Conservation (phyloP, 2,329 filamentous ascomycete species). For the Aphanocladium album region DNA sequence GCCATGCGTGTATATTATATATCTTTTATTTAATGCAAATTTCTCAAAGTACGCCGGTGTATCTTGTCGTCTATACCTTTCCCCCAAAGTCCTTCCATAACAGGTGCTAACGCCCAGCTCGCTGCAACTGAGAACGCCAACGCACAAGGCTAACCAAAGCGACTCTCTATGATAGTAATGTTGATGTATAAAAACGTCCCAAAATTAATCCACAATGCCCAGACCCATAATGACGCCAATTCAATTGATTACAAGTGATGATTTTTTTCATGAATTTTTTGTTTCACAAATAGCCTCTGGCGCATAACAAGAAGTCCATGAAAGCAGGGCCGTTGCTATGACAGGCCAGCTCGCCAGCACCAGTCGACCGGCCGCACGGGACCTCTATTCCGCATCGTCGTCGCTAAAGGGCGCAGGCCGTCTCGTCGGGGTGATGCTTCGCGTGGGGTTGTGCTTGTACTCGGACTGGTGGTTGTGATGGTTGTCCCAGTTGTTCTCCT, state of each 20-base stretch:
- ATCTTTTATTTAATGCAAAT: slow-evolving; percentile 1
- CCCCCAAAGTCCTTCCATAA: background rate
- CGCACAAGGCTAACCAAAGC: background rate
- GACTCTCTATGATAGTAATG: background rate
- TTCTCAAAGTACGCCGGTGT: slow-evolving; percentile 1
- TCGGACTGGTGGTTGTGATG: slow-evolving; percentile 13
- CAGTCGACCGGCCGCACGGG: background rate
- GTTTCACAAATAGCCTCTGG: background rate
- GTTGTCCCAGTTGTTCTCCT: slow-evolving; percentile 25
- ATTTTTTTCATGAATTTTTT: background rate
- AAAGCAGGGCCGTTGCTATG: background rate
- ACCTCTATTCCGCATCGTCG: slow-evolving; percentile 24
- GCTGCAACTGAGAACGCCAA: background rate
- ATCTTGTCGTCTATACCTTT: background rate
- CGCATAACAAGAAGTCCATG: background rate
- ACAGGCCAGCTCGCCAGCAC: slow-evolving; percentile 8
- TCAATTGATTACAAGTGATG: slow-evolving; percentile 2
- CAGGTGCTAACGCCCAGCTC: slow-evolving; percentile 13
- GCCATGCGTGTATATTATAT: background rate
- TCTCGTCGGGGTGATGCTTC: slow-evolving; percentile 35
- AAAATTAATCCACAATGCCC: background rate
- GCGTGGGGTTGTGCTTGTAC: slow-evolving; percentile 28
- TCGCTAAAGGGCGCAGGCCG: slow-evolving; percentile 35
- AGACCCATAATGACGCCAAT: background rate
- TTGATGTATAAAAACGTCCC: background rate